Evolutionary conservation across 805 yeast species (phyloP), one percentile per base, ranked within the genome.

Genomic region (Candida lessepsii): DNA sequence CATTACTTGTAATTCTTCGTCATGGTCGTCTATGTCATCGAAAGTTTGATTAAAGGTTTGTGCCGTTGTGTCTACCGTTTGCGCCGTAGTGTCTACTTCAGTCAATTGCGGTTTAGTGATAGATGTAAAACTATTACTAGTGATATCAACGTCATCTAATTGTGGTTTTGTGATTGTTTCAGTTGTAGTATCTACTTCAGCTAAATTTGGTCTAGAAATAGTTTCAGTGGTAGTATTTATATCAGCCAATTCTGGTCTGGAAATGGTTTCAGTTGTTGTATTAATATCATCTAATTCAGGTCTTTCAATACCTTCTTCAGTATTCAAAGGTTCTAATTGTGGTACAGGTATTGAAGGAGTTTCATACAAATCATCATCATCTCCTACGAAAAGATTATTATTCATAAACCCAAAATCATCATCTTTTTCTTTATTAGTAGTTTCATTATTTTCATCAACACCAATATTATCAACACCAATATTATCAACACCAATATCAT

Each of bases 1-100:
- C 72, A 68, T 65, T 9, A 67, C 41, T 10, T 60, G 68, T 43
- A 60, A 39, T 33, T 66, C 70, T 17, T 55, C 56, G 15, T 64
- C 63, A 5, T 56, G 56, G 2, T 47, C 45, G 16, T 26, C 29
- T 17, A n/a, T 17, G 9, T 31, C 11, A 7, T 19, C 31, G 8
- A 29, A 29, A 9, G 17, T 15, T 6, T 14, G 5, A 6, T 15
- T 20, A 19, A 19, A 19, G 3, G 35, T 13, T 9, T 29, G 13
- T 11, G 15, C 11, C 7, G 29, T 13, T n/a, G 6, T 26, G 15
- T 26, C 29, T 17, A n/a, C 35, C 5, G 19, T 10, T n/a, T n/a
- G n/a, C n/a, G n/a, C n/a, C n/a, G 29, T 26, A 5, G 29, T 26
- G 11, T 26, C 15, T 26, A 26, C 15, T n/a, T 26, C 29, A n/a